A percentile compares a stretch with the other conserved stretches of the same genome.
Conservation (phyloP, 1,284 basidiomycete genomes). For the Cryptococcus hybrid region DNA sequence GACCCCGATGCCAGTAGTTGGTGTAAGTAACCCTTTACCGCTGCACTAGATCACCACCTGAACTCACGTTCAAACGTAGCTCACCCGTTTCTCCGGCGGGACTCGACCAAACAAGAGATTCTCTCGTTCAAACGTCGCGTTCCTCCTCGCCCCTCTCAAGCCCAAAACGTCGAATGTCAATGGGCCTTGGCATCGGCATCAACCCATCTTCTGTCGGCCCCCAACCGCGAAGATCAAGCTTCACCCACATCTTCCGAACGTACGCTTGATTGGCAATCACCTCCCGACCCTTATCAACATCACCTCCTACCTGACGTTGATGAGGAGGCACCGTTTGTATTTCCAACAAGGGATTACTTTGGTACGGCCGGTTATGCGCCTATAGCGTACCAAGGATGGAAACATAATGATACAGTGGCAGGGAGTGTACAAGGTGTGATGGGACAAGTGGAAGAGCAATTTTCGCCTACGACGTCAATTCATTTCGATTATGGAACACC, state of each 20-base stretch:
- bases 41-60: background rate
- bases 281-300: slow-evolving; percentile 26
- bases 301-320: slow-evolving; percentile 17
- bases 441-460: background rate
- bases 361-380: background rate
- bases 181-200: background rate
- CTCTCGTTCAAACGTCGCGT: slow-evolving; percentile 89
- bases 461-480: background rate
- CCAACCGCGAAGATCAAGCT: slow-evolving; percentile 5
- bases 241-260: slow-evolving; percentile 24
- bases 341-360: background rate
- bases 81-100: slow-evolving; percentile 80
- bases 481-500: slow-evolving; percentile 4
- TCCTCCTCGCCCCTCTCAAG: slow-evolving; percentile 78
- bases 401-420: background rate
- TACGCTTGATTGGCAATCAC: slow-evolving; percentile 14
- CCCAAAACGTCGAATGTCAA: slow-evolving; percentile 55
- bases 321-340: slow-evolving; percentile 9
- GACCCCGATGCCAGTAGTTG: slow-evolving; percentile 90
- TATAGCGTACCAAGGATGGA: background rate
- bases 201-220: background rate
- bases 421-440: background rate
- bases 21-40: slow-evolving; percentile 61
- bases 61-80: slow-evolving; percentile 54
- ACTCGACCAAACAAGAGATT: slow-evolving; percentile 79